Evolutionary conservation across 2,329 filamentous ascomycete species (phyloP).

Genomic region (Ophiostoma quercus): DNA sequence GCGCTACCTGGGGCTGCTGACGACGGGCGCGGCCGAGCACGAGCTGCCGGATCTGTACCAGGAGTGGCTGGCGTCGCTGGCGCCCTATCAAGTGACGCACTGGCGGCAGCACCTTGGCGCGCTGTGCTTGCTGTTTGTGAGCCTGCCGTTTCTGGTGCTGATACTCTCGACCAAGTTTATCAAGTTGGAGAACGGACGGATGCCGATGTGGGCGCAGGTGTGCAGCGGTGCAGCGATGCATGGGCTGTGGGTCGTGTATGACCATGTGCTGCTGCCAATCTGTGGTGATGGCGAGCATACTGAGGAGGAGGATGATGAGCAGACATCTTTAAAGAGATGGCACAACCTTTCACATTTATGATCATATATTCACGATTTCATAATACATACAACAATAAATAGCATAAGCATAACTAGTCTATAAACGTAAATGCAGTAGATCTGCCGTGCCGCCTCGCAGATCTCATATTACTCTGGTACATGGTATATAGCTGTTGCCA

Average conservation of each 20-base stretch:
- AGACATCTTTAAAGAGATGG: neutral
- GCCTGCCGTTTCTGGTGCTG: constrained; percentile 52
- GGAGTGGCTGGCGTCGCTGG: constrained; percentile 62
- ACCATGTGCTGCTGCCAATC: constrained; percentile 46
- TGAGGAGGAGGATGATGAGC: neutral
- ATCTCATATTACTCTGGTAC: neutral
- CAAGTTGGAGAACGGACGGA: constrained; percentile 28
- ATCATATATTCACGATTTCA: neutral
- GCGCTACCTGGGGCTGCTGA: constrained; percentile 77
- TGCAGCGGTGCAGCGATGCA: constrained; percentile 50
- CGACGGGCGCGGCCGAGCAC: constrained; percentile 72
- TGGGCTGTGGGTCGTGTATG: constrained; percentile 44
- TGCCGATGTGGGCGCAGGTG: constrained; percentile 61
- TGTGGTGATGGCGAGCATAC: constrained; percentile 80
- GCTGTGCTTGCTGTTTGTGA: constrained; percentile 52
- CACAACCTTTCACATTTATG: neutral
- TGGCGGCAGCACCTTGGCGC: constrained; percentile 61
- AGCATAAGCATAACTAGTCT: neutral
- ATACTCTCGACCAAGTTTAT: neutral
- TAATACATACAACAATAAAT: too few relatives aligned
- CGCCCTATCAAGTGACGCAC: constrained; percentile 65
- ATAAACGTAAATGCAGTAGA: neutral
- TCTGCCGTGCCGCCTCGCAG: neutral
- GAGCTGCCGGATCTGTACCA: constrained; percentile 74
- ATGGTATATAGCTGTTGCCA: constrained; percentile 3